Evolutionary conservation across 768 basidiomycete species (phyloP), one percentile per base, ranked within the genome.

Genomic region (Lactarius psammicola): DNA sequence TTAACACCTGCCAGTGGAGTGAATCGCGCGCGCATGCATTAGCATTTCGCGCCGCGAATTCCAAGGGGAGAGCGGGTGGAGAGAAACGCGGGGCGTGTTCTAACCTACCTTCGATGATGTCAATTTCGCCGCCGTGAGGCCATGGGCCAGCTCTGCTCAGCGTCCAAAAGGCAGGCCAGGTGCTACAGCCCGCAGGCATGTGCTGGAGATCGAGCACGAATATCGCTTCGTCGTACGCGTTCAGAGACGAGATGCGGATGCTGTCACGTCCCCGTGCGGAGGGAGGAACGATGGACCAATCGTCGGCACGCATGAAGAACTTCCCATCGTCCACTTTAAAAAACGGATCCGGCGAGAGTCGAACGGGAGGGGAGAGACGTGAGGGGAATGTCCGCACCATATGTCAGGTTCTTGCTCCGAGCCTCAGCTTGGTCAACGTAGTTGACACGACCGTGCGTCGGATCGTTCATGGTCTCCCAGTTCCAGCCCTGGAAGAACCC

Each of bases 121-220:
- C 85, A 38, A 85, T 82, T 69, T 87, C 85, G 5, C 85, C 85
- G n/a, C 82, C 83, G 3, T 76, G 51, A 0, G 87, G 87, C 87
- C 86, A 88, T 6, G 82, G 84, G 0, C 83, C 82, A 38, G 64
- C 56, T 63, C 69, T 56, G 67, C 84, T 84, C 64, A 82, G 62
- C 40, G 84, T 82, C 86, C 86, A 87, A 71, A 82, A 87, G 1
- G 86, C 86, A 3, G 86, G 86, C 87, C 87, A 88, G 20, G 84
- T 85, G 30, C 72, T 75, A 62, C 84, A 85, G 30, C 86, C 86
- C 62, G 76, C 72, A 1, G 87, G 87, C 84, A 88, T 87, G 72
- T 87, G 87, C 42, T 71, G 56, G 31, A 87, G 60, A 65, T 87
- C 84, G 51, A 87, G 75, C 10, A 87, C 75, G 17, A 82, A 68